Conservation (phyloP, 2,329 filamentous ascomycete genomes). For the Trematosphaeria pertusa region DNA sequence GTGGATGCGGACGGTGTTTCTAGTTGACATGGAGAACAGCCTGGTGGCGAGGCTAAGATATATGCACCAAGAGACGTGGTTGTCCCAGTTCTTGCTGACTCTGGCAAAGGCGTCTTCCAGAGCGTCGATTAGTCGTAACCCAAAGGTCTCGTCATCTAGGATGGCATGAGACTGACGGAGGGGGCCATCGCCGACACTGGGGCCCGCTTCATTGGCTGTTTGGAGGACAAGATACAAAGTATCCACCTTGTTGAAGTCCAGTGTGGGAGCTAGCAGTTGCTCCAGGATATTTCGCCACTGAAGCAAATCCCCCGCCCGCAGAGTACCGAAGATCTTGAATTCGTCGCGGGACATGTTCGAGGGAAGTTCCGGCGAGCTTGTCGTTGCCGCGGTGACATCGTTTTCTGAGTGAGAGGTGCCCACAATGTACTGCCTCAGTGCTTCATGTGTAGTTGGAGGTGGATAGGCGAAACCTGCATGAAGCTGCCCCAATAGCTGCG, state of each 20-base stretch:
- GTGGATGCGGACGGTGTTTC: slow-evolving; percentile 41
- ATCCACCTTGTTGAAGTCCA: slow-evolving; percentile 61
- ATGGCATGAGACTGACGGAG: slow-evolving; percentile 48
- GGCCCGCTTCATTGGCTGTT: slow-evolving; percentile 56
- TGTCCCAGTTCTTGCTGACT: slow-evolving; percentile 41
- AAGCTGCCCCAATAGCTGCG: too few relatives aligned
- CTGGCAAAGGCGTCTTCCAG: slow-evolving; percentile 20
- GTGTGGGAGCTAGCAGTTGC: slow-evolving; percentile 55
- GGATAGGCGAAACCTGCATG: too few relatives aligned
- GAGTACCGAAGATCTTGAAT: slow-evolving; percentile 59
- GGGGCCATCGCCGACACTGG: slow-evolving; percentile 6
- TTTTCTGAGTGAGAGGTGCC: too few relatives aligned
- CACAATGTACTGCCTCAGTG: too few relatives aligned
- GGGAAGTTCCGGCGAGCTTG: too few relatives aligned
- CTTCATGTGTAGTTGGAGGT: too few relatives aligned
- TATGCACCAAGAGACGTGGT: too few relatives aligned
- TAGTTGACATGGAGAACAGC: too few relatives aligned
- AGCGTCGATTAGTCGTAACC: slow-evolving; percentile 18
- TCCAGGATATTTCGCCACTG: slow-evolving; percentile 64
- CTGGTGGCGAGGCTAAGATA: too few relatives aligned
- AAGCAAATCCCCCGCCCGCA: slow-evolving; percentile 57
- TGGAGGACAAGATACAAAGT: slow-evolving; percentile 59
- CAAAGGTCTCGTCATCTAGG: slow-evolving; percentile 46
- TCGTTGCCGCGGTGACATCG: too few relatives aligned
- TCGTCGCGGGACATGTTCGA: slow-evolving; percentile 59